These are phyloP conservation scores for Cladosporium austrohemisphaericum DNA, from an alignment of 2,329 filamentous ascomycete species.

Conservation along the genomic window DNA sequence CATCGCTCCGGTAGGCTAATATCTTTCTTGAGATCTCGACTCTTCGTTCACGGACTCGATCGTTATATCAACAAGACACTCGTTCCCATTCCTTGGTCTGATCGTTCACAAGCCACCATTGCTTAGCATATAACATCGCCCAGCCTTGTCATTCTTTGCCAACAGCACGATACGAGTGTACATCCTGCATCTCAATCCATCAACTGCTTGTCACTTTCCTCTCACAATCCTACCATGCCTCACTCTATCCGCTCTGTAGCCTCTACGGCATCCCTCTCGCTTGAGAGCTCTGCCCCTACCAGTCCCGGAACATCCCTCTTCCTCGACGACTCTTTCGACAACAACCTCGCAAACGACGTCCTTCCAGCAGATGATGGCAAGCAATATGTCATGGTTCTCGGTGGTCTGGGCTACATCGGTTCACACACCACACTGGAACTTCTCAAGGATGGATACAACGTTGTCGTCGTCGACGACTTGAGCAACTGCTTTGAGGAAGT, in stretches of 20 bases:
- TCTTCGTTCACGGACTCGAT: background rate
- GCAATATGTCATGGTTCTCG: constrained; percentile 49
- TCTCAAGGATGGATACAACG: constrained; percentile 52
- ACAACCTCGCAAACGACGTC: constrained; percentile 3
- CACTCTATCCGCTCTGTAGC: constrained; percentile 13
- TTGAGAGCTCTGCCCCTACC: constrained; percentile 15
- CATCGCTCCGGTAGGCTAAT: constrained; percentile 5
- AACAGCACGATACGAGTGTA: background rate
- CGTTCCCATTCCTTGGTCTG: constrained; percentile 2
- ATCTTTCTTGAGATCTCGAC: constrained; percentile 7
- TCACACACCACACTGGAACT: constrained; percentile 55
- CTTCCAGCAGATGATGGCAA: constrained; percentile 17
- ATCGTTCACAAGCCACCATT: constrained; percentile 8
- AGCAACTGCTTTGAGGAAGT: constrained; percentile 44
- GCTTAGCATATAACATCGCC: constrained; percentile 8
- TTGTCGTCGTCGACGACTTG: constrained; percentile 46
- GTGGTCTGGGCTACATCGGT: constrained; percentile 55
- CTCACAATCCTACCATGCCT: constrained; percentile 11
- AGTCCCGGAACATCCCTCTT: background rate
- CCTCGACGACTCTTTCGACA: background rate
- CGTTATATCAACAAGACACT: constrained; percentile 10
- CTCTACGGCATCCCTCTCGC: constrained; percentile 13
- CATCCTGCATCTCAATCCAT: background rate
- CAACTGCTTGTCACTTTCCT: background rate
- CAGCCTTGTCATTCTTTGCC: background rate